Percentiles rank a stretch among this genome's conserved stretches.
These are phyloP conservation scores for Solanum hybrid DNA, from an alignment of 305 asterid genomes.

Conservation along the genomic window DNA sequence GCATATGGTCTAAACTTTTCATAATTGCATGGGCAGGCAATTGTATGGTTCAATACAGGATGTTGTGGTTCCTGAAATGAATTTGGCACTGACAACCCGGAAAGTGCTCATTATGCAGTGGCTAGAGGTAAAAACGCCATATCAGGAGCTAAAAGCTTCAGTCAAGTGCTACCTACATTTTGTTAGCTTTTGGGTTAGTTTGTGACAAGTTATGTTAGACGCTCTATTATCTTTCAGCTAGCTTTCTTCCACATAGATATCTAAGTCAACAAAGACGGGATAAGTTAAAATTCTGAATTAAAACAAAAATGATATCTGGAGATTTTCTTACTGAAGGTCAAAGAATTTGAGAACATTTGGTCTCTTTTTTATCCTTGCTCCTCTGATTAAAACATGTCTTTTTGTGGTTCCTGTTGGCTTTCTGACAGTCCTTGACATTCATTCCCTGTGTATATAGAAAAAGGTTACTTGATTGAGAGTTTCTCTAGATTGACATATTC, in stretches of 20 bases:
- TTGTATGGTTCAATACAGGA: slow-evolving; percentile 70
- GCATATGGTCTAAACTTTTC: slow-evolving; percentile 3
- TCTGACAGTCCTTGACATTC: neutral
- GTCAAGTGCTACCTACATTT: neutral
- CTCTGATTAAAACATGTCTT: neutral
- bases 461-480: neutral
- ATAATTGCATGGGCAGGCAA: slow-evolving; percentile 39
- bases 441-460: neutral
- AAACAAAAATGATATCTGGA: neutral
- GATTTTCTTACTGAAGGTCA: neutral
- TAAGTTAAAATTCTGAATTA: neutral
- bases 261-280: neutral
- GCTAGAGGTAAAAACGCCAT: slow-evolving; percentile 62
- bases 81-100: slow-evolving; percentile 62
- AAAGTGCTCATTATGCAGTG: slow-evolving; percentile 89
- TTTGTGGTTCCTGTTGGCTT: neutral
- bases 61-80: slow-evolving; percentile 86
- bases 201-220: neutral
- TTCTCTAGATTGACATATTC: neutral
- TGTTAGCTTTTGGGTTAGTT: neutral
- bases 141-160: neutral
- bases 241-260: neutral
- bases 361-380: neutral
- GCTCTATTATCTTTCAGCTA: neutral
- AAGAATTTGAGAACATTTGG: neutral